A percentile compares a stretch with the other conserved stretches of the same genome.
phyloP scores from a whole-genome alignment of 2,329 filamentous ascomycete genomes.

The Monilinia aucupariae region DNA sequence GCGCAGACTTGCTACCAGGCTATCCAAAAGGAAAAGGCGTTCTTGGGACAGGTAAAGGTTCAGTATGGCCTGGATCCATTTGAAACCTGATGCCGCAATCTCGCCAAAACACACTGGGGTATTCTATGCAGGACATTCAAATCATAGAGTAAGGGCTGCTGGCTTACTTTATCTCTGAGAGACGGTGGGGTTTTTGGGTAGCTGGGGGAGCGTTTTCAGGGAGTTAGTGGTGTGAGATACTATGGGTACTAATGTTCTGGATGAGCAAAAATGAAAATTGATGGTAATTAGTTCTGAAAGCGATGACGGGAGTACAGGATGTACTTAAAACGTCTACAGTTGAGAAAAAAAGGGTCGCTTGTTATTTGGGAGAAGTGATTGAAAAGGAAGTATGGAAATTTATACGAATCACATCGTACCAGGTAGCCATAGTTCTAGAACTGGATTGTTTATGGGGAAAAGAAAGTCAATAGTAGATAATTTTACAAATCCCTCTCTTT shows the following conservation, averaged over 20 bases:
- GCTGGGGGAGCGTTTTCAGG: background rate
- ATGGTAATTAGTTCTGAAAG: background rate
- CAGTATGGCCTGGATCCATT: background rate
- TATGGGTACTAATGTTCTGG: background rate
- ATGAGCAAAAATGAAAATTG: background rate
- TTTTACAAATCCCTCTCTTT: background rate
- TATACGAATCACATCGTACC: background rate
- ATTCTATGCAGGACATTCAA: background rate
- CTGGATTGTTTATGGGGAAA: background rate
- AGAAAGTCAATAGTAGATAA: background rate
- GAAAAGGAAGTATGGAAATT: background rate
- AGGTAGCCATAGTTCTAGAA: background rate
- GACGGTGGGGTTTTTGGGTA: no score
- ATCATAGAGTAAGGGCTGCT: background rate
- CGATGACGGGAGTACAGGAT: background rate
- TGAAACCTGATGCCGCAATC: background rate
- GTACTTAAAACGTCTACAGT: background rate
- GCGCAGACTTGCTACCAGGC: conserved; percentile 6
- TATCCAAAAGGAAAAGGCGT: background rate
- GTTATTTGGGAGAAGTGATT: background rate
- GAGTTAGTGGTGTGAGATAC: background rate
- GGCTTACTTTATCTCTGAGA: no score
- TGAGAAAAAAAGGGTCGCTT: background rate
- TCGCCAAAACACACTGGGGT: background rate
- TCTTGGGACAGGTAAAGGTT: background rate